phyloP scores from a whole-genome alignment of 2,329 filamentous ascomycete species.

The Hymenoscyphus fraxineus region DNA sequence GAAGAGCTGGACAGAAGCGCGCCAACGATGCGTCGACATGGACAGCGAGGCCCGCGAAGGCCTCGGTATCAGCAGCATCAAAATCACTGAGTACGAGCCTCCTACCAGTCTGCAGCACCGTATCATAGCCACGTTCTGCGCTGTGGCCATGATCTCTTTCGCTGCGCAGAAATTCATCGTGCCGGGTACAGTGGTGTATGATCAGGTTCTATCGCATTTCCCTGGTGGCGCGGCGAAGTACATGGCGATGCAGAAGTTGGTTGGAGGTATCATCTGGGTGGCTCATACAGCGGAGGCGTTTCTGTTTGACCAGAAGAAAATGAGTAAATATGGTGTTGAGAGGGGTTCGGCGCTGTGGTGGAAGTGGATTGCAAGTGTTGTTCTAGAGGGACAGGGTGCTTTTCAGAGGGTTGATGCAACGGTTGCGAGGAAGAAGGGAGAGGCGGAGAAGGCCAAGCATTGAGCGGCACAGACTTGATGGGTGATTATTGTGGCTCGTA shows the following conservation, averaged over 20 bases:
- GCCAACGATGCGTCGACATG: conserved; percentile 70
- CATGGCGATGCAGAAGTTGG: conserved; percentile 49
- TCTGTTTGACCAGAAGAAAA: conserved; percentile 46
- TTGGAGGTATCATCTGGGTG: conserved; percentile 56
- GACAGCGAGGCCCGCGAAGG: conserved; percentile 54
- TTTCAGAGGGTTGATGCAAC: conserved; percentile 50
- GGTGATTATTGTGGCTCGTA: background rate
- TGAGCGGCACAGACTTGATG: conserved; percentile 22
- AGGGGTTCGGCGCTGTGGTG: conserved; percentile 46
- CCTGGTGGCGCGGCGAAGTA: conserved; percentile 58
- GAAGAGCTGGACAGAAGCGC: conserved; percentile 61
- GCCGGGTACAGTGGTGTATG: conserved; percentile 48
- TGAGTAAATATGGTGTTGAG: conserved; percentile 47
- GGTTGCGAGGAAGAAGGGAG: conserved; percentile 42
- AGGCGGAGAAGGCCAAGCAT: conserved; percentile 42
- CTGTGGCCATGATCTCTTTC: conserved; percentile 52
- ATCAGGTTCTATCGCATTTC: conserved; percentile 47
- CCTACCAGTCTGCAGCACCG: conserved; percentile 40
- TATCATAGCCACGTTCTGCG: conserved; percentile 51
- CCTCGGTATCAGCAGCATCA: conserved; percentile 52
- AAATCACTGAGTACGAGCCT: conserved; percentile 40
- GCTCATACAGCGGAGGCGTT: conserved; percentile 65
- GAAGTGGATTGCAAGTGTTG: conserved; percentile 49
- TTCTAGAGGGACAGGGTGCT: conserved; percentile 51
- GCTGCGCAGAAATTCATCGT: conserved; percentile 48